Percentiles rank a stretch among this genome's conserved stretches.
phyloP scores from a whole-genome alignment of 768 basidiomycete species.

The Mycena galericulata region DNA sequence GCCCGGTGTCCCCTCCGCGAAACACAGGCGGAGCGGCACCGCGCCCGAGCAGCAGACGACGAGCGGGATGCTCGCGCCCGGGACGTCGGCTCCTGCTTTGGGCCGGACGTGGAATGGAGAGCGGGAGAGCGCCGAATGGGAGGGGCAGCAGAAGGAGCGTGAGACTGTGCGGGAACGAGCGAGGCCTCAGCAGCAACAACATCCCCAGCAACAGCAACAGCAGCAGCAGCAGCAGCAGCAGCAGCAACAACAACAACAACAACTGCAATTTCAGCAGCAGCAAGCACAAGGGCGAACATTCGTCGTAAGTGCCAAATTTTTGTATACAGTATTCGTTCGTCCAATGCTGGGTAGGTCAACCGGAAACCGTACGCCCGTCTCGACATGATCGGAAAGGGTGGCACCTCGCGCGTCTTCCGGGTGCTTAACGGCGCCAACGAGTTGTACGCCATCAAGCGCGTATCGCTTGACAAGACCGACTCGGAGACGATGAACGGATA shows the following conservation, averaged over 20 bases:
- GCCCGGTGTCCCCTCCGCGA: conserved; percentile 42
- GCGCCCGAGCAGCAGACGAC: conserved; percentile 69
- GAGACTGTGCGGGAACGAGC: conserved; percentile 47
- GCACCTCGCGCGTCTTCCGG: conserved; percentile 95
- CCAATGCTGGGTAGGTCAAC: conserved; percentile 66
- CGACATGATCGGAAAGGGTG: conserved; percentile 92
- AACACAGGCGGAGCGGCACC: conserved; percentile 78
- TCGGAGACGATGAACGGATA: conserved; percentile 91
- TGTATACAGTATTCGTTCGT: neutral
- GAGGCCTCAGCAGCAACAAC: conserved; percentile 40
- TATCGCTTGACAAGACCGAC: conserved; percentile 90
- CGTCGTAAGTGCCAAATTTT: conserved; percentile 9
- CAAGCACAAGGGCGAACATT: conserved; percentile 54
- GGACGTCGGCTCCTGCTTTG: conserved; percentile 32
- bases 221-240: conserved; percentile 48
- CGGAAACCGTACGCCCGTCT: conserved; percentile 86
- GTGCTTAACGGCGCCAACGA: conserved; percentile 82
- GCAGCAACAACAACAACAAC: conserved; percentile 40
- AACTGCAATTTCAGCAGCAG: conserved; percentile 34
- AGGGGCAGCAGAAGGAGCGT: conserved; percentile 51
- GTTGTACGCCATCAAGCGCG: conserved; percentile 92
- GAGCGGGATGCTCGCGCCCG: conserved; percentile 48
- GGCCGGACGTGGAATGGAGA: conserved; percentile 63
- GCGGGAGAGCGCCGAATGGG: conserved; percentile 50
- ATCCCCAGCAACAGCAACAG: conserved; percentile 46